Evolutionary conservation across 441 rosid genomes (phyloP), one percentile per base, ranked within the genome.

Genomic region (Eruca vesicaria): DNA sequence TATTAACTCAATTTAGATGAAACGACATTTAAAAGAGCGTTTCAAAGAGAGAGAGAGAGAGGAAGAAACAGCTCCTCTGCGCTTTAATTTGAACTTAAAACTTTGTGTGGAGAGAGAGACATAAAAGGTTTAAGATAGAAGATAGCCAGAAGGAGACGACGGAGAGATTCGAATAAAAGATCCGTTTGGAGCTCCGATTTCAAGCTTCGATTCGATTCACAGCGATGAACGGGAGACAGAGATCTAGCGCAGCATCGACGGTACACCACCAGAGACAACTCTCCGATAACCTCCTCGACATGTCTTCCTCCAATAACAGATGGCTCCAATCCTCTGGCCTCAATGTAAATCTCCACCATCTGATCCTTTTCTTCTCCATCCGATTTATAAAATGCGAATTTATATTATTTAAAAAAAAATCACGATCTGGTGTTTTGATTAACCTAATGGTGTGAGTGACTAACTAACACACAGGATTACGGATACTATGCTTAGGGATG

Each of bases 291-390:
- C 87, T 86, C 68, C 60, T 89, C 69, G 98, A 95, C 18, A 74
- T 82, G 77, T 83, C 93, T 5, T 85, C 97, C 21, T 86, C 97
- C 23, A 94, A 88, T 79, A 94, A 90, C 53, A 77, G 96, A 76
- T 96, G 98, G 99, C 94, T 96, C 62, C 98, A 91, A 75, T 93
- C 99, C 4, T 86, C 90, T 35, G 99, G 99, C 23, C 90, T 95
- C n/a, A n/a, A n/a, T n/a, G n/a, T n/a, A n/a, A n/a, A n/a, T n/a
- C n/a, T n/a, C n/a, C n/a, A n/a, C n/a, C n/a, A n/a, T n/a, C n/a
- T n/a, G n/a, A n/a, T n/a, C n/a, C n/a, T n/a, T n/a, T n/a, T n/a
- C n/a, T n/a, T n/a, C n/a, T n/a, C n/a, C n/a, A n/a, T n/a, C n/a
- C n/a, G n/a, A n/a, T n/a, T n/a, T n/a, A n/a, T n/a, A n/a, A n/a